Evolutionary conservation across 2,329 filamentous ascomycete species (phyloP), one percentile per base, ranked within the genome.

Genomic region (Neopestalotiopsis sp.): DNA sequence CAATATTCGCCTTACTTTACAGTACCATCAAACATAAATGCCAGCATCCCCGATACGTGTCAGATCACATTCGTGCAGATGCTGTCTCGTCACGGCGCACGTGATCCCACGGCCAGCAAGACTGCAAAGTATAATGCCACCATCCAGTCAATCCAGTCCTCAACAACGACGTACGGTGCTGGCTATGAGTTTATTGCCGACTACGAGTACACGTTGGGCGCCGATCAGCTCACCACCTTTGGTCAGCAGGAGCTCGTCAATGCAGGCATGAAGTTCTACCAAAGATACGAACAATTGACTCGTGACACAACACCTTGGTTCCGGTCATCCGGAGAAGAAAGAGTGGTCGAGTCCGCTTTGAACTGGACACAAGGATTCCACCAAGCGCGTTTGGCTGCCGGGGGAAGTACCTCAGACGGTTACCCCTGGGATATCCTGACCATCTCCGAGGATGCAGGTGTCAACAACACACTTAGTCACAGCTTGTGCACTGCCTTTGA

Each of bases 1-100:
- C 94, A 95, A 78, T 97, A 97, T 79, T 92, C 94, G 24, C 93
- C 94, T 1, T 96, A 90, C 81, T 97, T 93, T 81, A 86, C 91
- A 1, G 91, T 95, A 0, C 86, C 90, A 4, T 94, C 92, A 1
- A 83, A 88, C 2, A 88, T 94, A 62, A 83, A 89, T 17, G 74
- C 85, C 10, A 82, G 83, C 9, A 81, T 92, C 1, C 94, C 94
- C 0, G 73, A 82, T 0, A 84, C 84, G n/a, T 98, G 95, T 80
- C 82, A 87, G 14, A 82, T 95, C 73, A 95, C 91, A 3, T 95
- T 97, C 79, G 94, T 88, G 1, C 92, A 95, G 75, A 84, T 95
- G 30, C 86, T 98, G 60, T 94, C 93, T 28, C 90, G 95, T 2
- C 95, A 98, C 78, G 95, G 94, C 60, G 92, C 93, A 56, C 89